Evolutionary conservation across 1,139 yeast species (phyloP), one percentile per base, ranked within the genome.

Genomic region (Geotrichum cucujoidarum): DNA sequence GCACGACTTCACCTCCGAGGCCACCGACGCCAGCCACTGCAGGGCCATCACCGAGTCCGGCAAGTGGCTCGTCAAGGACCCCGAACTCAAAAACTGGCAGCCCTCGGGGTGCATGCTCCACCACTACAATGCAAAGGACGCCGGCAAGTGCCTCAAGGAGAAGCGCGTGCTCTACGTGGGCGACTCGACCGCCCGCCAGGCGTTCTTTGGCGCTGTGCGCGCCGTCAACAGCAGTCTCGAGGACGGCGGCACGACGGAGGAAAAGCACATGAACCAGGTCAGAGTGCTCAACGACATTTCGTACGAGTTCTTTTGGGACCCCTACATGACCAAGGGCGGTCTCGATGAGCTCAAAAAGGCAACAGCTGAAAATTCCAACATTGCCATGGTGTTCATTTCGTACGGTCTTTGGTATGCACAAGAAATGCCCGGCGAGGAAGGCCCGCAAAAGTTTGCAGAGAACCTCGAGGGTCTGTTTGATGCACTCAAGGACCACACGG

Each of bases 261-360:
- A 55, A 40, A 48, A 48, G 22, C 55, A 57, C 30, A 39, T 48
- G 21, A 42, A 51, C 34, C 39, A 47, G 30, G 27, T 30, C 31
- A 40, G 35, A 13, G 47, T 34, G 8, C 34, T 48, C 11, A 47
- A 53, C 34, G 55, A 52, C 14, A 43, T 53, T 18, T 35, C 50
- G 10, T 49, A 49, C 33, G 55, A 50, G 49, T 58, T 57, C 37
- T 45, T 48, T 31, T 58, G 60, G 60, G 60, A 58, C 17, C 61
- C 61, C 11, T 56, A 48, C 32, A 50, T 58, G 47, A 49, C 51
- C 32, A 43, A 48, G 17, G 50, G 51, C 14, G 55, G 45, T 7
- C 22, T 47, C 25, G 46, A 39, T 13, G 45, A 40, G 20, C 40
- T 53, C 35, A 52, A 44, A 30, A 33, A 37, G 32, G 40, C 17